Base-by-base conservation (phyloP, 805 yeast species). In the Teunomyces aglyptinius region DNA sequence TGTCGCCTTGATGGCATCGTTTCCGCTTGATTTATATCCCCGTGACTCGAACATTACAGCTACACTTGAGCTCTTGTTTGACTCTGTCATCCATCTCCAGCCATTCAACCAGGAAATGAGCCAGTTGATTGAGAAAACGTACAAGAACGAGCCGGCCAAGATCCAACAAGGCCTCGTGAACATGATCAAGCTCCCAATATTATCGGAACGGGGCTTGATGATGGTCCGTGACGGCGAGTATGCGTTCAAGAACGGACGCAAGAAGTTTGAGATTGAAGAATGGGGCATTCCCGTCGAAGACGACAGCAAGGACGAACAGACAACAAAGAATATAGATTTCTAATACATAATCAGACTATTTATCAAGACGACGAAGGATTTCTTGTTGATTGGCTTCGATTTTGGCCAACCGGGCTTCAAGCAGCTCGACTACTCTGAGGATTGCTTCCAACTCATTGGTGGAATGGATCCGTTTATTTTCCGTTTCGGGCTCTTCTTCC, bases 271-370 rank as follows among this genome's bases (percentile, higher is more conserved):
- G 58, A 85, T 94, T 44, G 92, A 88, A 54, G 89, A 84, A 58
- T 94, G 97, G 96, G 89, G 96, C n/a, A 94, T 94, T 43, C 98
- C 99, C 0, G 96, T 92, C 2, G 97, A 90, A 47, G 95, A 86
- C 48, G 86, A 76, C n/a, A 85, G 57, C 11, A 59, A 76, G 12
- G 77, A 69, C 32, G 58, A 47, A 44, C 53, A 31, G 60, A 31
- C 73, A 16, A 63, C 65, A 5, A 67, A 69, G 54, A 58, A 61
- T 48, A 61, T 70, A 12, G 75, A 70, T 19, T 70, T 67, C 41
- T 69, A 55, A 45, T n/a, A 44, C 22, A 26, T 18, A 12, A 26
- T 24, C 5, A 18, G 24, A 18, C 43, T 55, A 4, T 16, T 33
- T n/a, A 22, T 35, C 41, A 10, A 45, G 13, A 7, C 26, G 31